A percentile compares a stretch with the other conserved stretches of the same genome.
Evolutionary conservation across 1,139 yeast genomes (phyloP).

Genomic region (Yamadazyma kanchanaburiensis): DNA sequence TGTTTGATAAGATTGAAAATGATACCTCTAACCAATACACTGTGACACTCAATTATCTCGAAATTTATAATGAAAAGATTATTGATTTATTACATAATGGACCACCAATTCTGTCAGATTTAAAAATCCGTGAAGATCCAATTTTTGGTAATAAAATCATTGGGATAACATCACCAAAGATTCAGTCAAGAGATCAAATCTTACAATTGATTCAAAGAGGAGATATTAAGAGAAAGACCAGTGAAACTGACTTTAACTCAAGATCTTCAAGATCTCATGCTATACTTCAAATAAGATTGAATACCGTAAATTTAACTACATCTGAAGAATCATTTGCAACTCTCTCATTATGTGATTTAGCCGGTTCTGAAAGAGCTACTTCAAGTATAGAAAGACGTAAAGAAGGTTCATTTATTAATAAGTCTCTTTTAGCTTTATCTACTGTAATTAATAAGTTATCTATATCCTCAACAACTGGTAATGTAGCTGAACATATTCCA

Average conservation of each 20-base stretch:
- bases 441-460: slow-evolving; percentile 84
- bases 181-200: slow-evolving; percentile 56
- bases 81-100: slow-evolving; percentile 56
- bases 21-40: slow-evolving; percentile 27
- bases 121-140: slow-evolving; percentile 74
- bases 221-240: slow-evolving; percentile 72
- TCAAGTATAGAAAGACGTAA: slow-evolving; percentile 78
- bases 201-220: slow-evolving; percentile 62
- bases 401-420: slow-evolving; percentile 91
- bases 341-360: slow-evolving; percentile 86
- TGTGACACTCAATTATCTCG: slow-evolving; percentile 70
- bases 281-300: slow-evolving; percentile 68
- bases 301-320: slow-evolving; percentile 35
- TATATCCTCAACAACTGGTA: slow-evolving; percentile 22
- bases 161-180: slow-evolving; percentile 67
- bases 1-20: slow-evolving; percentile 50
- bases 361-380: slow-evolving; percentile 93
- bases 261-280: slow-evolving; percentile 93
- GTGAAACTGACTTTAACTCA: slow-evolving; percentile 84
- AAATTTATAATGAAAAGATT: slow-evolving; percentile 85
- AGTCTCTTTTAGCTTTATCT: slow-evolving; percentile 82
- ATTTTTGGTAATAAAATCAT: slow-evolving; percentile 69
- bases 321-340: slow-evolving; percentile 54
- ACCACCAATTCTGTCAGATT: slow-evolving; percentile 35
- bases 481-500: slow-evolving; percentile 64